Base-by-base conservation (phyloP, 345 rosid genomes). In the Acer campestre region DNA sequence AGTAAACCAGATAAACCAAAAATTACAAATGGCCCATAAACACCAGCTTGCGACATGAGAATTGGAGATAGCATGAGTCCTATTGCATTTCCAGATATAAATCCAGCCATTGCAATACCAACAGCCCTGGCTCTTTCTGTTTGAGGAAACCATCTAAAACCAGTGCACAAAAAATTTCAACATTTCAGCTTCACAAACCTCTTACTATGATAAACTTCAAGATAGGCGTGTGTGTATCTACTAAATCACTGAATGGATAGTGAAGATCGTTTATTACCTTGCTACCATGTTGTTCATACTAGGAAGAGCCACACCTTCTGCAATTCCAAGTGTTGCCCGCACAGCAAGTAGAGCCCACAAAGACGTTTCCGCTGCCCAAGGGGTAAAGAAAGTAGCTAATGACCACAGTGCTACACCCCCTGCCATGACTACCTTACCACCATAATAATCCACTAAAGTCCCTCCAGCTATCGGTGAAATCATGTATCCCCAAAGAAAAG, bases 261-360 rank as follows among this genome's bases (percentile, higher is more conserved):
- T n/a, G 68, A 77, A 73, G 23, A 79, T 59, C 35, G 2, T 77
- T 62, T 38, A 72, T 70, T 89, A 95, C 98, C 98, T 95, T 27
- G 90, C 95, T 66, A 93, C 89, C 99, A 95, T 92, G 79, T 95
- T 95, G 93, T 93, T 95, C 99, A 95, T 93, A 65, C 95, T 89
- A 85, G 99, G 99, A 81, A 93, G 96, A 82, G 99, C 98, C 74
- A 92, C 97, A 59, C 99, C 99, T 88, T 95, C 97, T n/a, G 97
- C 98, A 71, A 93, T 77, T 7, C 99, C 99, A 75, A 95, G 94
- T 85, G 86, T 77, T 35, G 93, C 94, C 75, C 98, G 88, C 77
- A 86, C 77, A 13, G 87, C 88, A 48, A 95, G 97, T 3, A 95
- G 88, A 25, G 97, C 90, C 78, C 82, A 86, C 31, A 93, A 65